phyloP scores from a whole-genome alignment of 768 basidiomycete species.

The Boletellus emodensis region DNA sequence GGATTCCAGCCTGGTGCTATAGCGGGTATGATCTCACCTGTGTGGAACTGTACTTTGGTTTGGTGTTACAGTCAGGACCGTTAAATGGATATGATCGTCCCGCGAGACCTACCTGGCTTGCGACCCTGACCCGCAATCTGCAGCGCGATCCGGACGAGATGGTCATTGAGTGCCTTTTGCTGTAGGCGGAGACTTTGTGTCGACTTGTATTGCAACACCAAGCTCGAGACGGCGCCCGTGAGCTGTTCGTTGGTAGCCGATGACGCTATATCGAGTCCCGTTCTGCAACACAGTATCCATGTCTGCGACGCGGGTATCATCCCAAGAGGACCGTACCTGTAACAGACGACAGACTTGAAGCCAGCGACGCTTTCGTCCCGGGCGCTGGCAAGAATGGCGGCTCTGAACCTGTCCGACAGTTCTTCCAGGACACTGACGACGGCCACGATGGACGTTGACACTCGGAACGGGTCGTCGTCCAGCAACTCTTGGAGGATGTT shows the following conservation, averaged over 20 bases:
- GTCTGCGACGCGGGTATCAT: neutral
- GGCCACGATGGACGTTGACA: constrained; percentile 16
- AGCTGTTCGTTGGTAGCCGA: constrained; percentile 25
- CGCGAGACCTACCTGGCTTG: constrained; percentile 53
- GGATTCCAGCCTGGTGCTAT: neutral
- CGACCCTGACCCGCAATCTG: constrained; percentile 45
- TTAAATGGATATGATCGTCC: neutral
- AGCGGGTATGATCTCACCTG: constrained; percentile 32
- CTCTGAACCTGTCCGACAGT: constrained; percentile 36
- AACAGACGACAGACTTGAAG: constrained; percentile 77
- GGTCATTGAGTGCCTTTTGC: constrained; percentile 64
- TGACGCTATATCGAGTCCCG: constrained; percentile 55
- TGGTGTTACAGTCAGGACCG: neutral
- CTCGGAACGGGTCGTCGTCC: neutral
- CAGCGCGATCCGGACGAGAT: constrained; percentile 54
- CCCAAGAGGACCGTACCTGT: constrained; percentile 32
- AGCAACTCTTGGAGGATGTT: constrained; percentile 23
- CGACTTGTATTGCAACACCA: constrained; percentile 34
- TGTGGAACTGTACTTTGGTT: constrained; percentile 74
- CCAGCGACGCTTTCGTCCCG: constrained; percentile 49
- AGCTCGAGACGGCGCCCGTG: constrained; percentile 29
- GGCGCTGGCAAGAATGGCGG: constrained; percentile 37
- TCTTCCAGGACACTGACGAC: constrained; percentile 9
- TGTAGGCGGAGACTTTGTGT: constrained; percentile 47
- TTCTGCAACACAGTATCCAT: constrained; percentile 31